These are phyloP conservation scores for Piper longum DNA, from an alignment of 164 flowering plant species.

Conservation along the genomic window DNA sequence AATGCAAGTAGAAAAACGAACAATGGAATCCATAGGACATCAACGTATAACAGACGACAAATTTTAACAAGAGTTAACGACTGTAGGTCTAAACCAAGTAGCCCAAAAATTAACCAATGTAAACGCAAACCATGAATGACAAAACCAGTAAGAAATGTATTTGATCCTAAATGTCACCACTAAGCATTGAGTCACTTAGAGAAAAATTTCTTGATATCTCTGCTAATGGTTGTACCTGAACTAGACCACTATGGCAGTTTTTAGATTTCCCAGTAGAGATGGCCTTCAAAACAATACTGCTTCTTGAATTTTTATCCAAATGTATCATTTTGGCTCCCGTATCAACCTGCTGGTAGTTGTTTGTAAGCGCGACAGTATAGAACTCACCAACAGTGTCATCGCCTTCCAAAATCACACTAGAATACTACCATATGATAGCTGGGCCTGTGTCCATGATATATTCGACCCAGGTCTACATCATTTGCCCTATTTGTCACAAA, in stretches of 20 bases:
- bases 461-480: constrained; percentile 74
- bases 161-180: constrained; percentile 83
- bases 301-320: not conserved
- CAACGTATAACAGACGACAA: no score
- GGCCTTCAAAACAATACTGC: constrained; percentile 45
- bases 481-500: constrained; percentile 91
- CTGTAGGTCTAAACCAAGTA: no score
- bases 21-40: no score
- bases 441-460: constrained; percentile 99
- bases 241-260: constrained; percentile 88
- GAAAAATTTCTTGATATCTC: constrained; percentile 79
- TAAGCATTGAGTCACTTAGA: constrained; percentile 95
- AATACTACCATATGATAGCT: constrained; percentile 98
- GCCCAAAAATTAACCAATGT: not conserved
- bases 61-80: no score
- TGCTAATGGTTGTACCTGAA: constrained; percentile 70
- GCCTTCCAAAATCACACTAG: constrained; percentile 40
- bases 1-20: no score
- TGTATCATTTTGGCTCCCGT: constrained; percentile 4
- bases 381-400: constrained; percentile 4
- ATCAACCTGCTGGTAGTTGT: constrained; percentile 2
- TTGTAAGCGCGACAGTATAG: not conserved
- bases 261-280: constrained; percentile 83
- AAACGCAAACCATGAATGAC: not conserved
- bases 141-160: constrained; percentile 23